phyloP scores from a whole-genome alignment of 129 eudicot species.

The Apium graveolens region DNA sequence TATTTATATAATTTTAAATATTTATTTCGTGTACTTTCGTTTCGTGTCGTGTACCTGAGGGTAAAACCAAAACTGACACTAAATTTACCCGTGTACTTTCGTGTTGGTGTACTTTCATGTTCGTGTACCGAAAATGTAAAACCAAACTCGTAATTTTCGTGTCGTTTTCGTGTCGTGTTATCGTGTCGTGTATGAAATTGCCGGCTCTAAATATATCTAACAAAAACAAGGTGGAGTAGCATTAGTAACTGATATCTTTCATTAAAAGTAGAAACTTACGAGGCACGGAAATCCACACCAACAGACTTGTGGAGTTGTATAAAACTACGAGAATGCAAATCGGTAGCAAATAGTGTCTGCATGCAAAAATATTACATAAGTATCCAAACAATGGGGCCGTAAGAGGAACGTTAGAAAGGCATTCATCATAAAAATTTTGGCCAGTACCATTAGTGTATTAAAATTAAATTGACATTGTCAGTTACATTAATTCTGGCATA shows the following conservation, averaged over 20 bases:
- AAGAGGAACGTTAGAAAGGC: not conserved
- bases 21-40: too few species aligned
- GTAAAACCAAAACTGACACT: too few species aligned
- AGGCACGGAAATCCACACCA: conserved; percentile 98
- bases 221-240: not conserved
- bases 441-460: not conserved
- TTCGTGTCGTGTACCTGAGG: too few species aligned
- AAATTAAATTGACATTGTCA: not conserved
- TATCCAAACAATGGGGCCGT: not conserved
- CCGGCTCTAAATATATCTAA: too few species aligned
- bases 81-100: too few species aligned
- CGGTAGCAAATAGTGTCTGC: conserved; percentile 91
- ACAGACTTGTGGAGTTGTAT: conserved; percentile 85
- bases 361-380: conserved; percentile 9
- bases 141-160: too few species aligned
- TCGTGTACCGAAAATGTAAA: too few species aligned
- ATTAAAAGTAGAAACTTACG: conserved; percentile 46
- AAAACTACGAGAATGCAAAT: conserved; percentile 86
- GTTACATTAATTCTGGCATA: not conserved
- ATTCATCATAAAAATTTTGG: not conserved
- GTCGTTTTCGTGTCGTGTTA: too few species aligned
- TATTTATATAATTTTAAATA: too few species aligned
- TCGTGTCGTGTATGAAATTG: too few species aligned
- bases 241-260: not conserved
- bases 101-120: too few species aligned